Evolutionary conservation across 345 rosid species (phyloP).

Genomic region (Heritiera fomes): DNA sequence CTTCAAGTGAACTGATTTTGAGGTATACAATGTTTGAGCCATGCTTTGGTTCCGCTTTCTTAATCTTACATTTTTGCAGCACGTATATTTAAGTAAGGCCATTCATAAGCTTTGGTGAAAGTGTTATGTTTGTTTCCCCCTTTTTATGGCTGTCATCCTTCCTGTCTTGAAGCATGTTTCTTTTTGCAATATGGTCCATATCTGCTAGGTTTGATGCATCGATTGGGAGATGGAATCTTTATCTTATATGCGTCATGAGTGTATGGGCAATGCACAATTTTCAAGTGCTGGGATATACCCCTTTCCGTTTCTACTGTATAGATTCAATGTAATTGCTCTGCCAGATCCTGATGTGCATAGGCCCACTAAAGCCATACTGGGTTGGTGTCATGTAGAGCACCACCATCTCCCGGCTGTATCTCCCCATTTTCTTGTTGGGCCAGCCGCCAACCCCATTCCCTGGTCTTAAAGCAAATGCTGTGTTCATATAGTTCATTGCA

Average conservation of each 20-base stretch:
- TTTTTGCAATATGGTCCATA: background rate
- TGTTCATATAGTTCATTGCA: background rate
- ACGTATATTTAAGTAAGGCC: background rate
- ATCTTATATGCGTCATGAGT: constrained; percentile 31
- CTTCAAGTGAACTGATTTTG: background rate
- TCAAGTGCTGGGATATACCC: constrained; percentile 27
- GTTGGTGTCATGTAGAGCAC: constrained; percentile 13
- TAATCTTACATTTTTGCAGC: background rate
- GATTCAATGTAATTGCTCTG: constrained; percentile 22
- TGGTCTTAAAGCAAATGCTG: background rate
- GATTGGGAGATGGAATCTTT: constrained; percentile 31
- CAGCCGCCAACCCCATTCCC: background rate
- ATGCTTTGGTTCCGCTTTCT: constrained; percentile 4
- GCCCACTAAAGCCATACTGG: constrained; percentile 6
- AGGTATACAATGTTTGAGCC: background rate
- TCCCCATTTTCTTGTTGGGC: background rate
- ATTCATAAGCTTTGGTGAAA: constrained; percentile 9
- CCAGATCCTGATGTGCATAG: background rate
- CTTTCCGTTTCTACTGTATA: constrained; percentile 20
- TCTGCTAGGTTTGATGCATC: constrained; percentile 18
- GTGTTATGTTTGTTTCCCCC: background rate
- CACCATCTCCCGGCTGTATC: background rate
- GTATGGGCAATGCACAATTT: constrained; percentile 41
- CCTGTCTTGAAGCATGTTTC: constrained; percentile 39
- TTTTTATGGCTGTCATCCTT: constrained; percentile 33